Percentiles rank a stretch among this genome's conserved stretches.
These are phyloP conservation scores for Boletus huronensis DNA, from an alignment of 768 basidiomycete species.

Conservation along the genomic window DNA sequence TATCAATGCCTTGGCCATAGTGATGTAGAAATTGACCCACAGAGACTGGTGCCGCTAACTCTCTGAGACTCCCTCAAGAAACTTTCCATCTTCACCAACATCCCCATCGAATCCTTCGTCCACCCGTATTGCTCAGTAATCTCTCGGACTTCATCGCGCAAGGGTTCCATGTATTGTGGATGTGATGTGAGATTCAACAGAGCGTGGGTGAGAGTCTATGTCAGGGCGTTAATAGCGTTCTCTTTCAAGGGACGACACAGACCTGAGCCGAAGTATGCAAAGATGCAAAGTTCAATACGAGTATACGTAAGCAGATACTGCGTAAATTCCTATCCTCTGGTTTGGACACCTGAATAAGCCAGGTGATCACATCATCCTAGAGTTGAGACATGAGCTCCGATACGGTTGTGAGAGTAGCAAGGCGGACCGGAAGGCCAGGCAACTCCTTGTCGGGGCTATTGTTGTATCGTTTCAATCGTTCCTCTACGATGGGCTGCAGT, in stretches of 20 bases:
- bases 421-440: constrained; percentile 33
- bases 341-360: constrained; percentile 37
- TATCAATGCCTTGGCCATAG: constrained; percentile 1
- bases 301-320: constrained; percentile 32
- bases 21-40: constrained; percentile 20
- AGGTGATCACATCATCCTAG: constrained; percentile 39
- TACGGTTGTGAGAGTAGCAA: background rate
- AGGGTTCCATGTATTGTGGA: constrained; percentile 36
- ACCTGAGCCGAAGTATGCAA: constrained; percentile 37
- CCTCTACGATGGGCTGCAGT: constrained; percentile 32
- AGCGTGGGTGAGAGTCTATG: constrained; percentile 36
- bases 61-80: constrained; percentile 43
- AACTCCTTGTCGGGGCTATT: constrained; percentile 18
- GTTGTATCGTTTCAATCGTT: constrained; percentile 30
- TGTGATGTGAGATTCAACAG: constrained; percentile 39
- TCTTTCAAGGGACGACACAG: background rate
- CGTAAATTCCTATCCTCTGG: constrained; percentile 27
- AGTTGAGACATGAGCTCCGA: constrained; percentile 3
- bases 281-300: constrained; percentile 38
- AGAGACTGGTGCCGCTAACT: constrained; percentile 30
- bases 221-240: constrained; percentile 2
- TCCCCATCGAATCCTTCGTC: constrained; percentile 32
- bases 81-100: constrained; percentile 39
- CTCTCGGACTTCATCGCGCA: constrained; percentile 39
- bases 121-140: constrained; percentile 33